phyloP scores from a whole-genome alignment of 1,139 yeast genomes.

The Yamadazyma dendronema region DNA sequence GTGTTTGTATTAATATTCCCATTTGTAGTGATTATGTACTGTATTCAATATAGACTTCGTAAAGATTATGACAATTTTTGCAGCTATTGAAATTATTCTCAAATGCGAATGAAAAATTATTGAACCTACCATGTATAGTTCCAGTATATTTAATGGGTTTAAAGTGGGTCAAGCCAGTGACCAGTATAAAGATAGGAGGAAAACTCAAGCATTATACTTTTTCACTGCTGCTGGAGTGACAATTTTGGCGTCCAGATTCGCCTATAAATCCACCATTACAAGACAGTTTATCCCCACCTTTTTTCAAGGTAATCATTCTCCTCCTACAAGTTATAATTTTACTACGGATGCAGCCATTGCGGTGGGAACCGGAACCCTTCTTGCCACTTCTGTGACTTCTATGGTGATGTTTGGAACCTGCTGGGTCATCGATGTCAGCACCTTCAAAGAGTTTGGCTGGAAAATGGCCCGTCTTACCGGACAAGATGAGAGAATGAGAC shows the following conservation, averaged over 20 bases:
- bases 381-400: constrained; percentile 71
- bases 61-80: not conserved
- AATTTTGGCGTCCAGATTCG: constrained; percentile 67
- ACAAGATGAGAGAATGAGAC: constrained; percentile 57
- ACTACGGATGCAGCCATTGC: constrained; percentile 87
- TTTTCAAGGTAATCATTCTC: constrained; percentile 84
- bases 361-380: constrained; percentile 73
- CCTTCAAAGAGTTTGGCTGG: constrained; percentile 67
- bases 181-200: constrained; percentile 56
- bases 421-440: constrained; percentile 76
- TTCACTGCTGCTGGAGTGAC: constrained; percentile 73
- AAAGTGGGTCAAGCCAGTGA: constrained; percentile 38
- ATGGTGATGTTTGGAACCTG: constrained; percentile 74
- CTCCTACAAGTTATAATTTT: constrained; percentile 72
- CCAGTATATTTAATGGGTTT: constrained; percentile 21
- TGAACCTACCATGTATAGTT: not conserved
- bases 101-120: not conserved
- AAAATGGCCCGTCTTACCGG: constrained; percentile 68
- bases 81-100: not conserved
- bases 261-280: constrained; percentile 69
- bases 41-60: not conserved
- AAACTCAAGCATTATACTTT: constrained; percentile 69
- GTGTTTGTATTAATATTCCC: not conserved
- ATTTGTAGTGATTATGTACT: constrained; percentile 1
- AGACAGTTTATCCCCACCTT: constrained; percentile 75